phyloP scores from a whole-genome alignment of 495 filamentous ascomycete species.

The Hypoxylon rickii region DNA sequence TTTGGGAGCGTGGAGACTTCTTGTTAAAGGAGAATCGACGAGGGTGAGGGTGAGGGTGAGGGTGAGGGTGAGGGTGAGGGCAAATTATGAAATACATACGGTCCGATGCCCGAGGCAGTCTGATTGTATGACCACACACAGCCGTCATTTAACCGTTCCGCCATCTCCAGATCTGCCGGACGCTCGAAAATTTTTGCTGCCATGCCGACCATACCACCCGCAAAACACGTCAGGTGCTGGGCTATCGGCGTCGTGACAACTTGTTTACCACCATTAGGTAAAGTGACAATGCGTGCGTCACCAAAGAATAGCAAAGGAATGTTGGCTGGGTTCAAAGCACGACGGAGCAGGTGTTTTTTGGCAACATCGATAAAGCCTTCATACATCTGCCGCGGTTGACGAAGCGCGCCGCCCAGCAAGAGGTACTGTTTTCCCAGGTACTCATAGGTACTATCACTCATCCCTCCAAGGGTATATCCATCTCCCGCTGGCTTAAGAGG shows the following conservation, averaged over 20 bases:
- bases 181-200: conserved; percentile 75
- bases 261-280: conserved; percentile 16
- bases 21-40: no score
- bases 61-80: no score
- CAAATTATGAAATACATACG: no score
- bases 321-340: conserved; percentile 60
- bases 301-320: conserved; percentile 68
- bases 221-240: conserved; percentile 67
- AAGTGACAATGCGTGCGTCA: conserved; percentile 40
- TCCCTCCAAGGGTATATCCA: conserved; percentile 71
- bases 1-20: no score
- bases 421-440: conserved; percentile 74
- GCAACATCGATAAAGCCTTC: conserved; percentile 68
- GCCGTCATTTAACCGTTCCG: conserved; percentile 75
- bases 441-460: conserved; percentile 83
- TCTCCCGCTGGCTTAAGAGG: conserved; percentile 57
- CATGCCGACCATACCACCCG: conserved; percentile 84
- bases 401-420: conserved; percentile 73
- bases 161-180: conserved; percentile 71
- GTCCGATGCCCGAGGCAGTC: conserved; percentile 75
- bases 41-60: no score
- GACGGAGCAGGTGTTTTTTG: conserved; percentile 73
- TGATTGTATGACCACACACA: conserved; percentile 87
- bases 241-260: conserved; percentile 38
- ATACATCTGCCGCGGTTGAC: conserved; percentile 79